phyloP scores from a whole-genome alignment of 2,329 filamentous ascomycete species.

The Alternaria hordeiaustralica region DNA sequence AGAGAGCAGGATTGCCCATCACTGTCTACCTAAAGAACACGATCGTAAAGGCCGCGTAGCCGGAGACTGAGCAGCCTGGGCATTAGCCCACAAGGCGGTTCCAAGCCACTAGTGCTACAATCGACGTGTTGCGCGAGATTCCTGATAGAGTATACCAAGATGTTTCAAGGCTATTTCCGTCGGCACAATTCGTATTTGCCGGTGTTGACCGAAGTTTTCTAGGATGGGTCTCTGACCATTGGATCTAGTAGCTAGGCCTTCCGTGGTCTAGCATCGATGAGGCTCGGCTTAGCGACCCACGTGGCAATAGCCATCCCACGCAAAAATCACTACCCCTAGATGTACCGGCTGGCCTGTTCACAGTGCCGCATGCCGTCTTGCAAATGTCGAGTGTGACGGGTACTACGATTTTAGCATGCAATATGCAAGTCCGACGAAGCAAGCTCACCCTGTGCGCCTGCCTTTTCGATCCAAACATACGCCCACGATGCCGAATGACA shows the following conservation, averaged over 20 bases:
- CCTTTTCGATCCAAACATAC: constrained; percentile 5
- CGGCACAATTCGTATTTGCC: not conserved
- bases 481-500: constrained; percentile 34
- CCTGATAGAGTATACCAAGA: constrained; percentile 28
- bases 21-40: not conserved
- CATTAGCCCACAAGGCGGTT: not conserved
- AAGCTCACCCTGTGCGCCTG: not conserved
- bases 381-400: not conserved
- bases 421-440: not conserved
- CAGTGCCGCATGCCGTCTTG: not conserved
- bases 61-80: not conserved
- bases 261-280: constrained; percentile 6
- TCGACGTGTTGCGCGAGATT: constrained; percentile 17
- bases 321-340: not conserved
- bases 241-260: not conserved
- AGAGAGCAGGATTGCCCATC: not conserved
- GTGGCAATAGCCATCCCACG: constrained; percentile 15
- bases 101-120: constrained; percentile 33
- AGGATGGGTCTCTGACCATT: not conserved
- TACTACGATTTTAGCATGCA: not conserved
- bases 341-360: not conserved
- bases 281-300: constrained; percentile 16
- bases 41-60: not conserved
- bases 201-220: constrained; percentile 2
- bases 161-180: constrained; percentile 1